A percentile compares a stretch with the other conserved stretches of the same genome.
Conservation (phyloP, 73 alveolate genomes). For the Durusdinium trenchii region DNA sequence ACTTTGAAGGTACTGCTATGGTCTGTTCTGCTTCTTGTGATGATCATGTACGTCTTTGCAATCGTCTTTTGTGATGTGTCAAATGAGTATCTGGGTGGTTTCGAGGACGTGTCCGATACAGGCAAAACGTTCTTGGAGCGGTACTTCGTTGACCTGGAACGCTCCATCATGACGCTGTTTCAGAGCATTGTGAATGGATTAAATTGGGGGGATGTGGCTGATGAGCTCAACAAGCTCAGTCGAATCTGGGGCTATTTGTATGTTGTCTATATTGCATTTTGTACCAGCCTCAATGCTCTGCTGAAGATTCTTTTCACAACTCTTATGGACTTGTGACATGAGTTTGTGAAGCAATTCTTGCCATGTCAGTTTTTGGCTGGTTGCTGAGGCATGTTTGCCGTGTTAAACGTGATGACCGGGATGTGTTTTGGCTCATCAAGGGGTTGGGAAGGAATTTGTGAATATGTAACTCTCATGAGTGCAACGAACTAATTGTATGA, state of each 20-base stretch:
- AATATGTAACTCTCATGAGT: neutral
- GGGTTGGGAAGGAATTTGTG: neutral
- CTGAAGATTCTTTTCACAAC: no score
- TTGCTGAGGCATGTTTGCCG: constrained; percentile 33
- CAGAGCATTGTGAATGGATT: constrained; percentile 25
- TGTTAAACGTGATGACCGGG: constrained; percentile 37
- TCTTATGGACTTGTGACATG: no score
- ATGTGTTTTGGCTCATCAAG: neutral
- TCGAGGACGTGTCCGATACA: neutral
- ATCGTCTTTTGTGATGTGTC: constrained; percentile 33
- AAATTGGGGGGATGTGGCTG: constrained; percentile 35
- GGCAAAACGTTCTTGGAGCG: neutral
- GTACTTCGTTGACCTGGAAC: constrained; percentile 18
- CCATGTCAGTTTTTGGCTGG: neutral
- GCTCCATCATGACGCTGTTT: constrained; percentile 29
- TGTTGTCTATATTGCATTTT: neutral
- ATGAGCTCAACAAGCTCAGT: constrained; percentile 3
- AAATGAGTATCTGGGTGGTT: neutral
- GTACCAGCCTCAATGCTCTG: no score
- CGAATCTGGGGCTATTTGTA: constrained; percentile 52
- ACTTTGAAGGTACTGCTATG: constrained; percentile 51
- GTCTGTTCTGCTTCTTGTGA: constrained; percentile 47
- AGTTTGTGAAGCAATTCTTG: no score
- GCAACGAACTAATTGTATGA: neutral
- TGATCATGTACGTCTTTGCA: constrained; percentile 57